Conservation (phyloP, 2,329 filamentous ascomycete species). For the Fusarium robinianum region DNA sequence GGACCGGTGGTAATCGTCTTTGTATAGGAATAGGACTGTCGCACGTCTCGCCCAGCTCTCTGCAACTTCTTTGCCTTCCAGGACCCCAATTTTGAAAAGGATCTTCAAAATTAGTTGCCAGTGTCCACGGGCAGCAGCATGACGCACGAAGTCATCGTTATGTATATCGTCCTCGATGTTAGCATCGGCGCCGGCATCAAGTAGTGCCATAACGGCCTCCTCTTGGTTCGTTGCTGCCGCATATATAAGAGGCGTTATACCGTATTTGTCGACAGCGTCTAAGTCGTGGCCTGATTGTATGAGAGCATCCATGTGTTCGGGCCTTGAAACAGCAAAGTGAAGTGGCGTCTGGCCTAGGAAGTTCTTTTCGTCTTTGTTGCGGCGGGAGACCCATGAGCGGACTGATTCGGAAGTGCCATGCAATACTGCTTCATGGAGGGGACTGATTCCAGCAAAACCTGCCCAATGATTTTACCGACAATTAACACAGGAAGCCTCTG, state of each 20-base stretch:
- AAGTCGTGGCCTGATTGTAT: neutral
- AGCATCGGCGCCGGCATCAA: neutral
- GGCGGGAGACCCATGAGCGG: neutral
- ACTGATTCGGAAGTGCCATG: neutral
- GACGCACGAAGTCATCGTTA: neutral
- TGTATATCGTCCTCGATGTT: neutral
- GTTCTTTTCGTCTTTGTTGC: neutral
- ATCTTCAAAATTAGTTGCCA: neutral
- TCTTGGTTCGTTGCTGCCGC: neutral
- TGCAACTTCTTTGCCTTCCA: neutral
- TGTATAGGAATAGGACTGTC: neutral
- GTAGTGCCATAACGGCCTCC: neutral
- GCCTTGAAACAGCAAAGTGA: neutral
- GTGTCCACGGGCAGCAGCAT: neutral
- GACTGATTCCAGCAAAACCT: neutral
- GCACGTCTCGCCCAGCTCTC: neutral
- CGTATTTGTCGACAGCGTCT: neutral
- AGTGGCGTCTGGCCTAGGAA: conserved; percentile 4
- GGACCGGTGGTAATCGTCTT: too few relatives aligned
- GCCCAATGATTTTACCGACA: too few relatives aligned
- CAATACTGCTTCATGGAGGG: conserved; percentile 1
- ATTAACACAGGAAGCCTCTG: too few relatives aligned
- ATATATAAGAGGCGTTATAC: conserved; percentile 9
- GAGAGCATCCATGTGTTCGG: neutral
- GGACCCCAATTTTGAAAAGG: neutral